Conservation (phyloP, 164 flowering plant genomes). For the Umbilicus rupestris region DNA sequence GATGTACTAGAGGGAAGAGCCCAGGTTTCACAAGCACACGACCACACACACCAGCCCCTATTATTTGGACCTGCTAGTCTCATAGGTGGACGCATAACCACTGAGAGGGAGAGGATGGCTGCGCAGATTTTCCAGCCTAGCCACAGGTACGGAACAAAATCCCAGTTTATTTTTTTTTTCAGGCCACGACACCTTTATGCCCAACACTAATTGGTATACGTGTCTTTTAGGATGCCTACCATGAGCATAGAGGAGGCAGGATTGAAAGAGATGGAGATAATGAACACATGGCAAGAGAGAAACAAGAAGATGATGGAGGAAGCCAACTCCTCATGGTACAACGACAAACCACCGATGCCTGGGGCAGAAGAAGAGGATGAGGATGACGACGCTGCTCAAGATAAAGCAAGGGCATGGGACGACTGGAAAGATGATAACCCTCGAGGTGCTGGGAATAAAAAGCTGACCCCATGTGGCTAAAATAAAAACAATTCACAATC, state of each 20-base stretch:
- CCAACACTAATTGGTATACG: not conserved
- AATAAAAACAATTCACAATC: not conserved
- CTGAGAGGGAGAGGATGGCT: slow-evolving; percentile 76
- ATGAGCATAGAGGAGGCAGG: slow-evolving; percentile 99
- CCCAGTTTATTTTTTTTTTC: not conserved
- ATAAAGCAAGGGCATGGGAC: slow-evolving; percentile 86
- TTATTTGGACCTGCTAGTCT: slow-evolving; percentile 93
- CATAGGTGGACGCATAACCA: slow-evolving; percentile 49
- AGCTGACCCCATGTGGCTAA: slow-evolving; percentile 95
- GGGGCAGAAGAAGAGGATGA: slow-evolving; percentile 48
- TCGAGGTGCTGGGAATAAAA: slow-evolving; percentile 94
- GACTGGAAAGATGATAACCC: slow-evolving; percentile 99
- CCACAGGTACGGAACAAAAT: slow-evolving; percentile 41
- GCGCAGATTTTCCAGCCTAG: slow-evolving; percentile 95
- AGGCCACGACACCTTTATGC: not conserved
- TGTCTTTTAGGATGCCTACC: slow-evolving; percentile 63
- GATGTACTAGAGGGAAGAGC: slow-evolving; percentile 98
- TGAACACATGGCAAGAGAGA: slow-evolving; percentile 89
- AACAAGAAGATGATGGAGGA: slow-evolving; percentile 59
- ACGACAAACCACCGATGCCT: slow-evolving; percentile 29
- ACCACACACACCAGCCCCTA: slow-evolving; percentile 81
- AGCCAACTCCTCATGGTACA: slow-evolving; percentile 89
- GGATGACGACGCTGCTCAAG: slow-evolving; percentile 76
- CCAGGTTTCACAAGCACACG: slow-evolving; percentile 56
- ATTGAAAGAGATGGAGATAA: slow-evolving; percentile 80